Evolutionary conservation across 345 rosid genomes (phyloP), one percentile per base, ranked within the genome.

Genomic region (Lepidium africanum): DNA sequence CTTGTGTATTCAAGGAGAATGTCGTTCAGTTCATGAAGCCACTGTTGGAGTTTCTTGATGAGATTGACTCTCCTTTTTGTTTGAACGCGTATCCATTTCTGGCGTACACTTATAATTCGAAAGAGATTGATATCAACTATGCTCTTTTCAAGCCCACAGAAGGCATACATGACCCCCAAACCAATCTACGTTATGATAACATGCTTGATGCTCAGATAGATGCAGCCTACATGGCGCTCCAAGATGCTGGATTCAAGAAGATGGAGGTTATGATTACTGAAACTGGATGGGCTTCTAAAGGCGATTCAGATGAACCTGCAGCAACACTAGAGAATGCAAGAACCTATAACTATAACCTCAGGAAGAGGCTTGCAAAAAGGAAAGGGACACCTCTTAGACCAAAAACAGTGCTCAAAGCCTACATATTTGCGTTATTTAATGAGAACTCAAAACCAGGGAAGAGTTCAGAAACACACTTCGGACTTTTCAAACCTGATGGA

Each of bases 201-300:
- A 83, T 95, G 96, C 96, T 95, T 60, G 99, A 95, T 81, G 99
- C 99, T 60, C 96, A 89, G 81, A 86, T 94, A 25, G 99, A 94
- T 80, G 99, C 97, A 0, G 82, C 99, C 23, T 94, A 94, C 77
- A 84, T 85, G 77, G 99, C 99, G 27, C 53, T 94, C 48, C 81
- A 85, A 62, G 83, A 86, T 72, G 93, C 96, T 53, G 99, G 97
- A 30, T 86, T 77, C 64, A 72, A 66, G 52, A 84, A 85, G 82
- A 91, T 89, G 96, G 96, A 91, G 80, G 91, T 95, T 54, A 82
- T 95, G 32, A 80, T 94, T 52, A 89, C 97, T 0, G 97, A 94
- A 76, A 94, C 97, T 9, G 99, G 99, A 10, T 91, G 99, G 99
- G 99, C 96, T 55, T 94, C 97, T 3, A 78, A 57, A 35, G 99